These are phyloP conservation scores for Gymnopus androsaceus DNA, from an alignment of 1,284 basidiomycete species.

Conservation along the genomic window DNA sequence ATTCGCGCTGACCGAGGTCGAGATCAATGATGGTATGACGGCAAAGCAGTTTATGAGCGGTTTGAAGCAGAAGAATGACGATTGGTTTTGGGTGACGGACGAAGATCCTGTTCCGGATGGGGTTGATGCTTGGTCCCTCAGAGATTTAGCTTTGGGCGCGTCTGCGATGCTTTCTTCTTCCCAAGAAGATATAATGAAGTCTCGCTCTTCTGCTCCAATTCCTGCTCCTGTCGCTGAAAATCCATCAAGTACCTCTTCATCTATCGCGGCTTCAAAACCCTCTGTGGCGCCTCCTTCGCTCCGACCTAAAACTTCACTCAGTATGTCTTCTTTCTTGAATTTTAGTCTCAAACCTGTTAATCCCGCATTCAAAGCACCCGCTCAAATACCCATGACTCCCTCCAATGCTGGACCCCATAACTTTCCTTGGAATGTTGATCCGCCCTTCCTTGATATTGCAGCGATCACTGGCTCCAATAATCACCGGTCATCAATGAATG, in stretches of 20 bases:
- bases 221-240: too few relatives aligned
- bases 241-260: too few relatives aligned
- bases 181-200: too few relatives aligned
- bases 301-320: too few relatives aligned
- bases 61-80: constrained; percentile 19
- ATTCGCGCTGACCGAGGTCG: constrained; percentile 38
- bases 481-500: neutral
- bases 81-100: constrained; percentile 16
- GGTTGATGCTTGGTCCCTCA: constrained; percentile 11
- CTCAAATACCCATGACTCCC: neutral
- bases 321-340: too few relatives aligned
- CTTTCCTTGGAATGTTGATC: neutral
- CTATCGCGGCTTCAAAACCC: too few relatives aligned
- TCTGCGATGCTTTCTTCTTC: neutral
- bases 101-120: constrained; percentile 1
- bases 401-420: neutral
- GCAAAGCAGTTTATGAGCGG: constrained; percentile 34
- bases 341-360: too few relatives aligned
- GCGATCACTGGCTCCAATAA: neutral
- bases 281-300: too few relatives aligned
- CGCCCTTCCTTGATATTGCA: neutral
- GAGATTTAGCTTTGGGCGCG: neutral
- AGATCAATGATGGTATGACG: constrained; percentile 35
- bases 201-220: neutral
- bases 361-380: too few relatives aligned